A percentile compares a stretch with the other conserved stretches of the same genome.
These are phyloP conservation scores for Cystobasidium ongulense DNA, from an alignment of 768 basidiomycete species.

Conservation along the genomic window DNA sequence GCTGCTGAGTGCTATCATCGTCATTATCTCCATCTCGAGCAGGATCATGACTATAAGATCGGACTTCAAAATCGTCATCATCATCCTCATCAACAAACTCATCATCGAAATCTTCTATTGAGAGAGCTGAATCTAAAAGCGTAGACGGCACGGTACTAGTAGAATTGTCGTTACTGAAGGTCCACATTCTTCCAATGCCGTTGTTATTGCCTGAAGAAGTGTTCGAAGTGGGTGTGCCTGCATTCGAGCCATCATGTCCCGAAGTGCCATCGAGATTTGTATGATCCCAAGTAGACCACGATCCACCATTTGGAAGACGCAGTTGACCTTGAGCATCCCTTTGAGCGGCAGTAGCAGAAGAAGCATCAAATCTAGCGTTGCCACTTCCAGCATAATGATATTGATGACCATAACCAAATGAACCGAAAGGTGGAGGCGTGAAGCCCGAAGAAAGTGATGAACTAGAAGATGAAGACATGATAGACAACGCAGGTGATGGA, in stretches of 20 bases:
- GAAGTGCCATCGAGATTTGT: not conserved
- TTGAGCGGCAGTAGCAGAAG: not conserved
- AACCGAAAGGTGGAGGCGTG: slow-evolving; percentile 22
- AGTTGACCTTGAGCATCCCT: not conserved
- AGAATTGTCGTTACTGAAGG: not conserved
- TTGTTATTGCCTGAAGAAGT: not conserved
- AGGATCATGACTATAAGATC: not conserved
- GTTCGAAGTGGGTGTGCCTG: not conserved
- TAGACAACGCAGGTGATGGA: not conserved
- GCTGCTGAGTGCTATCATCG: not conserved
- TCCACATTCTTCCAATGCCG: not conserved
- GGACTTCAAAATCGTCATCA: not conserved
- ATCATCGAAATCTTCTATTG: slow-evolving; percentile 29
- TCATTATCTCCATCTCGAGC: not conserved
- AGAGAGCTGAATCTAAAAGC: slow-evolving; percentile 4
- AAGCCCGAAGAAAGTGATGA: slow-evolving; percentile 25
- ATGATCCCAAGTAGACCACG: slow-evolving; percentile 18
- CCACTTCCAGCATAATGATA: slow-evolving; percentile 3
- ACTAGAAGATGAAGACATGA: not conserved
- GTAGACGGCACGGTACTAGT: not conserved
- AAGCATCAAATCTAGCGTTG: not conserved
- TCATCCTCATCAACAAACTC: slow-evolving; percentile 7
- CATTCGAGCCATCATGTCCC: not conserved
- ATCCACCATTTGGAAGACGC: not conserved
- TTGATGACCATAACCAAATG: slow-evolving; percentile 20